Conservation (phyloP, 1,284 basidiomycete species). For the Pseudomicrostroma phylloplanum region DNA sequence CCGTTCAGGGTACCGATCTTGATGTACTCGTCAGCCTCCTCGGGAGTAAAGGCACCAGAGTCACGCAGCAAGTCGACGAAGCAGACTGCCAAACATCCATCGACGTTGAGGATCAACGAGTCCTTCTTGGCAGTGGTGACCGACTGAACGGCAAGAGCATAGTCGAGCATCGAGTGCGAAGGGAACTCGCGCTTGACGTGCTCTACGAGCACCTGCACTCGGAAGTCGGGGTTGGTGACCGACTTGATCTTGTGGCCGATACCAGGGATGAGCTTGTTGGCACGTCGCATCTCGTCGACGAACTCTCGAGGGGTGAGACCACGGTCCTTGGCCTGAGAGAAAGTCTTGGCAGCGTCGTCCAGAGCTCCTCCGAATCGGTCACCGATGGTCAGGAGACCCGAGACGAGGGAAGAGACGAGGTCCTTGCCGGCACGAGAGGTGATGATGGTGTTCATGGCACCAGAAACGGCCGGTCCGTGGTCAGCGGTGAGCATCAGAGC, state of each 20-base stretch:
- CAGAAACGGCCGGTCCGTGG: conserved; percentile 64
- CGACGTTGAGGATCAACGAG: conserved; percentile 64
- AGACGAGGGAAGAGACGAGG: conserved; percentile 89
- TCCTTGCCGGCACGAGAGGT: conserved; percentile 98
- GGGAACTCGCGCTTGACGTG: conserved; percentile 95
- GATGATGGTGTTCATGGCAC: conserved; percentile 99
- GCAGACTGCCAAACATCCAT: conserved; percentile 94
- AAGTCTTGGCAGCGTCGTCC: conserved; percentile 93
- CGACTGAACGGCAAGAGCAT: conserved; percentile 95
- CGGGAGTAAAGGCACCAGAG: conserved; percentile 86
- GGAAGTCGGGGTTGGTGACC: conserved; percentile 53
- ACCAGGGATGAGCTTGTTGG: conserved; percentile 94
- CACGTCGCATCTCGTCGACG: conserved; percentile 89
- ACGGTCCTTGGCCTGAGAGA: conserved; percentile 70
- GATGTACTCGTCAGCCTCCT: conserved; percentile 96
- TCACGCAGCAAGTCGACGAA: conserved; percentile 93
- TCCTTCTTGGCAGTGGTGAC: conserved; percentile 98
- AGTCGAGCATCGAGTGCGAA: conserved; percentile 68
- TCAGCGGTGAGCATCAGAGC: conserved; percentile 97
- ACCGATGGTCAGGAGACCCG: conserved; percentile 94
- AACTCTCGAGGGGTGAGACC: conserved; percentile 94
- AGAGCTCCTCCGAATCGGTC: conserved; percentile 98
- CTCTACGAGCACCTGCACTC: conserved; percentile 96
- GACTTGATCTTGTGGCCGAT: conserved; percentile 99
- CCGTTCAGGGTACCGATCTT: conserved; percentile 86